Evolutionary conservation across 805 yeast species (phyloP).

Genomic region (Priceomyces fermenticarens): DNA sequence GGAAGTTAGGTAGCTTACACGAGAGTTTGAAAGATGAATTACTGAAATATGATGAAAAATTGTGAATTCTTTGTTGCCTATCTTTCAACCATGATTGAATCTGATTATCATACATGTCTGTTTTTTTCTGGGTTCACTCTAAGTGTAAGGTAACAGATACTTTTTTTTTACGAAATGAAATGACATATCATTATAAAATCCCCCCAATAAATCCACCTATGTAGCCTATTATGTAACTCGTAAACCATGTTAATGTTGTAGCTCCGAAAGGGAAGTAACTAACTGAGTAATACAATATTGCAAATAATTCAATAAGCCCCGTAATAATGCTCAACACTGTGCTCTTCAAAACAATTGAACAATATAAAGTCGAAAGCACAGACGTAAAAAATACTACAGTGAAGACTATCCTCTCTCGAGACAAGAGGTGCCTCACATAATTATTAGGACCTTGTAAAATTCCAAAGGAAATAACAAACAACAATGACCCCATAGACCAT

Average conservation of each 20-base stretch:
- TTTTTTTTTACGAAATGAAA: background rate
- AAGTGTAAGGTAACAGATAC: background rate
- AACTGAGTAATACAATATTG: conserved; percentile 85
- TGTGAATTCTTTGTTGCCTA: background rate
- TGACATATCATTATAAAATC: conserved; percentile 14
- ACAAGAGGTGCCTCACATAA: conserved; percentile 68
- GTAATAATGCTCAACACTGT: conserved; percentile 75
- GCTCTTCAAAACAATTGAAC: conserved; percentile 63
- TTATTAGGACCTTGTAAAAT: conserved; percentile 89
- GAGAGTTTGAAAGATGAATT: conserved; percentile 42
- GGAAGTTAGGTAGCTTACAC: conserved; percentile 64
- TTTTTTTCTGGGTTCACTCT: background rate
- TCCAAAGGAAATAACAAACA: conserved; percentile 88
- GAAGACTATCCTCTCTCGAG: conserved; percentile 76
- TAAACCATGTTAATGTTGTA: conserved; percentile 56
- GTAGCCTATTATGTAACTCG: conserved; percentile 43
- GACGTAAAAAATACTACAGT: conserved; percentile 78
- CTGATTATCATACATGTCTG: background rate
- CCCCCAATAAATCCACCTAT: conserved; percentile 49
- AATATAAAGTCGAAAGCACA: conserved; percentile 73
- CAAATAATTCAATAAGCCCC: conserved; percentile 73
- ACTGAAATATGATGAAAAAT: conserved; percentile 4
- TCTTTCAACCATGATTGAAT: too few relatives aligned
- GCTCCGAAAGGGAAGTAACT: conserved; percentile 97
- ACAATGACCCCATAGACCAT: conserved; percentile 89